Percentiles rank a stretch among this genome's conserved stretches.
phyloP scores from a whole-genome alignment of 805 yeast species.

The Scheffersomyces coipomensis region DNA sequence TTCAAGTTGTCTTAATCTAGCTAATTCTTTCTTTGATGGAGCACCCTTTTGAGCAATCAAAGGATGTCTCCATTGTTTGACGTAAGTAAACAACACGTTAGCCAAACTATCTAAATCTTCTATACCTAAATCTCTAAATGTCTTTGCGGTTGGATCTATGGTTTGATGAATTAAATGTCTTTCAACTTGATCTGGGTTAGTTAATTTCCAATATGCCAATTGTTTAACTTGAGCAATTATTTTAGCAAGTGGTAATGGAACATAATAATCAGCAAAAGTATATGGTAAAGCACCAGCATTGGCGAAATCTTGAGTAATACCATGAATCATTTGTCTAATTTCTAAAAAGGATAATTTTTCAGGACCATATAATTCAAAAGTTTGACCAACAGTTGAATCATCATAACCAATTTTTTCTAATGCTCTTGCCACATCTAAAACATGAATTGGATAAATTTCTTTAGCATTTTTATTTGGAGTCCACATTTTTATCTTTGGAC shows the following conservation, averaged over 20 bases:
- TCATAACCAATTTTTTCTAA: slow-evolving; percentile 77
- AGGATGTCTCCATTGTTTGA: slow-evolving; percentile 51
- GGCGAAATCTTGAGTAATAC: slow-evolving; percentile 51
- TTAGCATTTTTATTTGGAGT: slow-evolving; percentile 66
- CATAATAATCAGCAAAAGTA: slow-evolving; percentile 39
- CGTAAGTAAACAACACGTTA: slow-evolving; percentile 43
- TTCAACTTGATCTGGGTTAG: slow-evolving; percentile 72
- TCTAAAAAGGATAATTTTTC: slow-evolving; percentile 60
- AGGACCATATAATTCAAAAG: slow-evolving; percentile 74
- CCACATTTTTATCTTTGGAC: slow-evolving; percentile 58
- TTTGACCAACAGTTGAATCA: slow-evolving; percentile 75
- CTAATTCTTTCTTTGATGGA: slow-evolving; percentile 37
- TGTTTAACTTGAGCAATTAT: slow-evolving; percentile 44
- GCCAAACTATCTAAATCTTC: slow-evolving; percentile 40
- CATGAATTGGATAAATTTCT: slow-evolving; percentile 69
- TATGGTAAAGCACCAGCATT: slow-evolving; percentile 45
- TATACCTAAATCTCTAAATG: slow-evolving; percentile 72
- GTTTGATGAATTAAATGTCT: slow-evolving; percentile 69
- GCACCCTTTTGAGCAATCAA: slow-evolving; percentile 47
- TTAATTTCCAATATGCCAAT: slow-evolving; percentile 43
- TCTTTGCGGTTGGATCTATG: slow-evolving; percentile 57
- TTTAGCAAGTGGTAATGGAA: slow-evolving; percentile 47
- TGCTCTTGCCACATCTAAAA: slow-evolving; percentile 73
- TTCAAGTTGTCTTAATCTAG: slow-evolving; percentile 43
- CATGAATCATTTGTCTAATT: slow-evolving; percentile 68